Evolutionary conservation across 108 stramenopile genomes (phyloP), one percentile per base, ranked within the genome.

Genomic region (Conticribra weissflogii): DNA sequence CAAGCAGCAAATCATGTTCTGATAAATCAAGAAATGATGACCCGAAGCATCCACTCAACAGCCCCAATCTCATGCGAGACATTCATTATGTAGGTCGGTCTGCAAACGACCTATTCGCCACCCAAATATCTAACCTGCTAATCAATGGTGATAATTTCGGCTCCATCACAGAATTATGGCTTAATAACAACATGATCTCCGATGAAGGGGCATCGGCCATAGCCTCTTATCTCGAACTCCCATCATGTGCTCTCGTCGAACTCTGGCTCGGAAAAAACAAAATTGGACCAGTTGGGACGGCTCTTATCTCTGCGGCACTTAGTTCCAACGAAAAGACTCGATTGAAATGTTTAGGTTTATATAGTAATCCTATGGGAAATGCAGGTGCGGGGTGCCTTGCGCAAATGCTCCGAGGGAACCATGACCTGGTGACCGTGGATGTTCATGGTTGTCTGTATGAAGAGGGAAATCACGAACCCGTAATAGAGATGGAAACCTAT

Each of bases 401-500:
- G 3, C 77, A 78, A 18, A 78, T 78, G 77, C 16, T 78, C 16
- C 23, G 77, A n/a, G 55, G 17, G 32, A 78, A 78, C 60, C 77
- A 78, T 66, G 58, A 32, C 15, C 60, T 78, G 65, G 59, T 45
- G 27, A 78, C 69, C 7, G 59, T 78, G 21, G 77, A 71, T 48
- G 65, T 78, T 15, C 77, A 78, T 54, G 77, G 77, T 36, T 78
- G 77, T 58, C 46, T 63, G 54, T 63, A 33, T 63, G 45, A 72
- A 22, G 46, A 9, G n/a, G 46, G 56, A 12, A 63, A 30, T 53
- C 41, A 30, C 15, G 8, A 9, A 9, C 48, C 23, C 15, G n/a
- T n/a, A n/a, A 62, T 18, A n/a, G 69, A 63, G 21, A 28, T 54
- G 8, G 69, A 78, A 24, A 47, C 44, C 22, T 71, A 78, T 54